Base-by-base conservation (phyloP, 1,139 yeast genomes). In the Sugiyamaella neomexicana region DNA sequence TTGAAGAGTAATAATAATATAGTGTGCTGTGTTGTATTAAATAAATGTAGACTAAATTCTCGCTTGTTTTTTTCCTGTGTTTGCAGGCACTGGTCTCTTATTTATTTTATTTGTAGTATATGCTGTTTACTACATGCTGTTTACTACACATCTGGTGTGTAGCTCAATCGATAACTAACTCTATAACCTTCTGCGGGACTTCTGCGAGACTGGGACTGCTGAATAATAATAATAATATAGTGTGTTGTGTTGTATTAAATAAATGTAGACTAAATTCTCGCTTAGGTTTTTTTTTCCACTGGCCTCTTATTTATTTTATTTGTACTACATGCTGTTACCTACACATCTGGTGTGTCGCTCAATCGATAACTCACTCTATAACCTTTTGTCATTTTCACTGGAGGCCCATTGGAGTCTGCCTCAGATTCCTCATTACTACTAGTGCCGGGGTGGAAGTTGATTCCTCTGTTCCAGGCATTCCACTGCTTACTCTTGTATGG, bases 181-280 rank as follows among this genome's bases (percentile, higher is more conserved):
- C n/a, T n/a, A n/a, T n/a, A n/a, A n/a, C n/a, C n/a, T n/a, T n/a
- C n/a, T n/a, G n/a, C n/a, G n/a, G n/a, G n/a, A n/a, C n/a, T n/a
- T n/a, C n/a, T n/a, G n/a, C n/a, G 61, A 43, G 7, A 48, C 37
- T 20, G 57, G 46, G 7, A 29, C 52, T 13, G 48, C 9, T n/a
- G 53, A 47, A 27, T 43, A 46, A 44, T 46, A 46, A 46, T 45
- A 6, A 17, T 16, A 8, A 5, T 37, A 2, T 20, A 15, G 12
- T 34, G 12, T n/a, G 2, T 34, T 6, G 25, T 29, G 15, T 45
- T 4, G 25, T 20, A 25, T 13, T 17, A 23, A 25, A 34, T 34
- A 13, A 31, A 25, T 15, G 16, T 36, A 40, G 44, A 23, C 29
- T 40, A 40, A 23, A 20, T n/a, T 3, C 13, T 4, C 38, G 16